phyloP scores from a whole-genome alignment of 257 asterid species.

The Penstemon newberryi region DNA sequence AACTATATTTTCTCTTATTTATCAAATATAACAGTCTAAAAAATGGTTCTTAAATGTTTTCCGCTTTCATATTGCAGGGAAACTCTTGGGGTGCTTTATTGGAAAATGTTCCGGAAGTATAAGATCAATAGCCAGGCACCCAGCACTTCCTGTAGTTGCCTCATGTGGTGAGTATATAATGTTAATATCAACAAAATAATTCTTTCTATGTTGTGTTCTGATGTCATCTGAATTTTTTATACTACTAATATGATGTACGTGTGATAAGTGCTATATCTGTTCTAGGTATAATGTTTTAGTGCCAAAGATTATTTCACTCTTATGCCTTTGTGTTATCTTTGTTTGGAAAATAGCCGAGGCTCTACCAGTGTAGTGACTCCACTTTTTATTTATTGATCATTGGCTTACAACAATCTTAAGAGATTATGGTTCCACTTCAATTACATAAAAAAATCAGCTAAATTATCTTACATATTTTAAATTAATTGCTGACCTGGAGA shows the following conservation, averaged over 20 bases:
- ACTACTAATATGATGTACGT: neutral
- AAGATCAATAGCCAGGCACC: slow-evolving; percentile 83
- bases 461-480: neutral
- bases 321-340: neutral
- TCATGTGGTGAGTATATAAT: slow-evolving; percentile 74
- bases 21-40: neutral
- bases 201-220: neutral
- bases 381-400: neutral
- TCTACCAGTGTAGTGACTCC: neutral
- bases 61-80: slow-evolving; percentile 49
- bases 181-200: neutral
- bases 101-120: slow-evolving; percentile 96
- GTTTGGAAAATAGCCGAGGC: neutral
- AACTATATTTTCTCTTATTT: neutral
- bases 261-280: neutral
- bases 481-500: slow-evolving; percentile 27
- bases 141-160: slow-evolving; percentile 78
- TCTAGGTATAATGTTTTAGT: neutral
- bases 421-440: neutral
- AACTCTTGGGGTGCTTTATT: slow-evolving; percentile 78
- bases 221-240: slow-evolving; percentile 14
- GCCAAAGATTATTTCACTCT: neutral
- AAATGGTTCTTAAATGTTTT: slow-evolving; percentile 6
- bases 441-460: neutral
- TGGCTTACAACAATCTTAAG: neutral